These are phyloP conservation scores for Solanum etuberosum DNA, from an alignment of 257 asterid genomes.

Conservation along the genomic window DNA sequence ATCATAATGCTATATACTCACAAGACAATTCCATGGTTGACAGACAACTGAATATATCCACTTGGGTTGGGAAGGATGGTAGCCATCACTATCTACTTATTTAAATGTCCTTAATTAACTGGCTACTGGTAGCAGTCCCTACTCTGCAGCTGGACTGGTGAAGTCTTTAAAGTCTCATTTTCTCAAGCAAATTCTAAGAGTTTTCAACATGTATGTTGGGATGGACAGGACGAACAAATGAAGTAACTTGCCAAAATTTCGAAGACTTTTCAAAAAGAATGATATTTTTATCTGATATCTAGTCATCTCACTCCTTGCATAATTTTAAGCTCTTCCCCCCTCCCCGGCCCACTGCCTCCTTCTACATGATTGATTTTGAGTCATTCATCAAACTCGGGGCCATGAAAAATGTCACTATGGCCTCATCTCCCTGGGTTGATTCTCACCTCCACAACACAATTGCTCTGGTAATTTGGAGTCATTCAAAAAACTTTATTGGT, in stretches of 20 bases:
- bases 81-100: neutral
- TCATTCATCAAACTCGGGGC: no score
- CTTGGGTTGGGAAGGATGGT: neutral
- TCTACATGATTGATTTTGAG: no score
- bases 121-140: neutral
- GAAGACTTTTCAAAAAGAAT: no score
- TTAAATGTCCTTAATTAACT: neutral
- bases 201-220: neutral
- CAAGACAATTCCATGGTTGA: neutral
- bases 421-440: no score
- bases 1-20: neutral
- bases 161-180: neutral
- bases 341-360: no score
- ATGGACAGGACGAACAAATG: neutral
- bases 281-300: no score
- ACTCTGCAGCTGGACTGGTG: neutral
- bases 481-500: neutral
- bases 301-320: no score
- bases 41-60: neutral
- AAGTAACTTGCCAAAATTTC: no score
- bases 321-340: no score
- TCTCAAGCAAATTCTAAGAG: neutral
- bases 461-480: neutral
- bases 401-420: no score
- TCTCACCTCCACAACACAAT: no score